Percentiles rank a stretch among this genome's conserved stretches.
Conservation (phyloP, 257 asterid species). For the Solanum clarkiae region DNA sequence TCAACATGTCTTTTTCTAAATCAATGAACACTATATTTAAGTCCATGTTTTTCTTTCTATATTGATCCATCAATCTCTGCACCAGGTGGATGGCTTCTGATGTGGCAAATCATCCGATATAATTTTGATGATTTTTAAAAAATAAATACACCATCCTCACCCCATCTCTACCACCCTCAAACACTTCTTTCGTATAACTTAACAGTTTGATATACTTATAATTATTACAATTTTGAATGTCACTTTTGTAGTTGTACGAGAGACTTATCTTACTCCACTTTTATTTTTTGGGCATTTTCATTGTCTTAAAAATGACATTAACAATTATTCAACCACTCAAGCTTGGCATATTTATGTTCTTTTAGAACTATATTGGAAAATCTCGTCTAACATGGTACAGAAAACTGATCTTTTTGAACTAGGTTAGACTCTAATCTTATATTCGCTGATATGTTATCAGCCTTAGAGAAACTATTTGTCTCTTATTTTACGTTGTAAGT, state of each 20-base stretch:
- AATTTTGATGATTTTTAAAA: neutral
- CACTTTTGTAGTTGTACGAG: neutral
- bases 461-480: neutral
- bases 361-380: neutral
- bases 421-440: neutral
- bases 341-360: accelerated
- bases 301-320: neutral
- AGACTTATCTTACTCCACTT: neutral
- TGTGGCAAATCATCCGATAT: neutral
- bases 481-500: neutral
- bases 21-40: neutral
- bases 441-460: neutral
- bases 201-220: neutral
- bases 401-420: neutral
- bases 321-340: neutral
- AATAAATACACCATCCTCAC: neutral
- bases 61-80: neutral
- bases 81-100: neutral
- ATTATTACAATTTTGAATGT: neutral
- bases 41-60: neutral
- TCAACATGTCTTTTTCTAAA: neutral
- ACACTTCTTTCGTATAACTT: neutral
- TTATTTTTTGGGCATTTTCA: neutral
- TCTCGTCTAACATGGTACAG: neutral
- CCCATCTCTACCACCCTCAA: neutral